A percentile compares a stretch with the other conserved stretches of the same genome.
Conservation (phyloP, 169 alveolate genomes). For the Cryptosporidium sp. region DNA sequence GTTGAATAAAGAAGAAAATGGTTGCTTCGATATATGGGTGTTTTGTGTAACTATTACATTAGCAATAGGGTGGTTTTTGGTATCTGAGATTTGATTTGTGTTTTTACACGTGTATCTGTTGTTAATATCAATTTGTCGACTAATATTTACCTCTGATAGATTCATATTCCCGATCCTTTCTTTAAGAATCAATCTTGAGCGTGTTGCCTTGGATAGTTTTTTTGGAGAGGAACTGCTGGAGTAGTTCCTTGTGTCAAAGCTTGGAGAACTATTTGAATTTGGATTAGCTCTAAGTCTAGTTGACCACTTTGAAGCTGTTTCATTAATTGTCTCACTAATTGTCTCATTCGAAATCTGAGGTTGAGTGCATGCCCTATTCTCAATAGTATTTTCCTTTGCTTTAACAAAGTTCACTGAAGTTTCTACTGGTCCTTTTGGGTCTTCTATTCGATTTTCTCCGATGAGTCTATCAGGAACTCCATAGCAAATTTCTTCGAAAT, state of each 20-base stretch:
- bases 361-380: not conserved
- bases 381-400: not conserved
- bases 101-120: not conserved
- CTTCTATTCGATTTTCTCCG: not conserved
- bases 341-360: conserved; percentile 15
- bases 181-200: conserved; percentile 23
- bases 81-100: not conserved
- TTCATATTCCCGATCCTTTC: conserved; percentile 10
- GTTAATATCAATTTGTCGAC: not conserved
- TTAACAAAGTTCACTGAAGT: too few relatives aligned
- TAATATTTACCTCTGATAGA: not conserved
- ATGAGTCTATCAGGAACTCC: not conserved
- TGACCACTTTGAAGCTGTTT: conserved; percentile 54
- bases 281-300: conserved; percentile 13
- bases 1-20: conserved; percentile 48
- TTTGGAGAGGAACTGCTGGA: conserved; percentile 8
- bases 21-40: conserved; percentile 14
- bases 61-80: not conserved
- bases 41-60: conserved; percentile 27
- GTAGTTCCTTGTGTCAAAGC: not conserved
- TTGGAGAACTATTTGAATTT: not conserved
- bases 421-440: not conserved
- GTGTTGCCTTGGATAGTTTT: conserved; percentile 21
- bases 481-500: not conserved
- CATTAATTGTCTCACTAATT: conserved; percentile 25